A percentile compares a stretch with the other conserved stretches of the same genome.
Evolutionary conservation across 139 green algal genomes (phyloP).

Genomic region (Dunaliella sp.): DNA sequence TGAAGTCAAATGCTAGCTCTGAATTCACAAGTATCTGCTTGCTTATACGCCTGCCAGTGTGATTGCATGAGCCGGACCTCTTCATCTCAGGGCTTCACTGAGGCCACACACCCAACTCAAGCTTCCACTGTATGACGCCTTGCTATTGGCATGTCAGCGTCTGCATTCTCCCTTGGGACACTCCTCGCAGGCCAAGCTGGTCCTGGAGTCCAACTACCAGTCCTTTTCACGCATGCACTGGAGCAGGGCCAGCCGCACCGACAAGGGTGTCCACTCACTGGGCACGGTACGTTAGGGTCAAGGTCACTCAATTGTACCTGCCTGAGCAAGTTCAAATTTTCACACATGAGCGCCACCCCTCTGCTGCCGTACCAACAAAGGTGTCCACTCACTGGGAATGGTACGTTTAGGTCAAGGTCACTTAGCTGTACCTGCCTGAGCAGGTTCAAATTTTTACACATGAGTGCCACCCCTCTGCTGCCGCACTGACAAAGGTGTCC

Average conservation of each 20-base stretch:
- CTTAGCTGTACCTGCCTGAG: background rate
- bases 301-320: background rate
- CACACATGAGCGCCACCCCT: slow-evolving; percentile 10
- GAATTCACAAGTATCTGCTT: no score
- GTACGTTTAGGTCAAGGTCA: no score
- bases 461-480: slow-evolving; percentile 5
- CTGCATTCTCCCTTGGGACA: no score
- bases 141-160: no score
- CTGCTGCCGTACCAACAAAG: slow-evolving; percentile 89
- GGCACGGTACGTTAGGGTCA: no score
- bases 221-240: slow-evolving; percentile 60
- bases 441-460: slow-evolving; percentile 52
- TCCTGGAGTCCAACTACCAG: slow-evolving; percentile 55
- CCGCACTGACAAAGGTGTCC: slow-evolving; percentile 97
- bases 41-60: no score
- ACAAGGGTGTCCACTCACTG: slow-evolving; percentile 92
- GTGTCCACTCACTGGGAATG: slow-evolving; percentile 76
- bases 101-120: no score
- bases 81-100: no score
- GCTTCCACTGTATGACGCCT: no score
- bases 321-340: slow-evolving; percentile 46
- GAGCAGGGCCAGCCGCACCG: slow-evolving; percentile 87
- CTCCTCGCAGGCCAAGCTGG: slow-evolving; percentile 35
- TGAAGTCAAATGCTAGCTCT: no score
- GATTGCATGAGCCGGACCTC: no score